These are phyloP conservation scores for Echinosophora koreensis DNA, from an alignment of 306 rosid genomes.

Conservation along the genomic window DNA sequence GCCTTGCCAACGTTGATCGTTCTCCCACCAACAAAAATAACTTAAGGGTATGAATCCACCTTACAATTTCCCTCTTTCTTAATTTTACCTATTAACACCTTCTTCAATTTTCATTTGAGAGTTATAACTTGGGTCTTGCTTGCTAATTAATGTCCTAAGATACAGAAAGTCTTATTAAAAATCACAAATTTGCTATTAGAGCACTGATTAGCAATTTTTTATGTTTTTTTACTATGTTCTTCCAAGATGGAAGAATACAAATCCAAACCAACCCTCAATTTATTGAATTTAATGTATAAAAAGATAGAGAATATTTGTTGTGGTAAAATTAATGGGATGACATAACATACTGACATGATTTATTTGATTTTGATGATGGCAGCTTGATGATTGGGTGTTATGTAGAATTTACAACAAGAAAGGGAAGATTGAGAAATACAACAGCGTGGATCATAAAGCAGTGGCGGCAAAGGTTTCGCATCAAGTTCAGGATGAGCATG, in stretches of 20 bases:
- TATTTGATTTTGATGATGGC: constrained; percentile 39
- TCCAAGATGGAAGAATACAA: too few species aligned
- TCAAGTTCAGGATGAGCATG: constrained; percentile 39
- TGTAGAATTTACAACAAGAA: constrained; percentile 97
- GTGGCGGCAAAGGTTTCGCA: constrained; percentile 37
- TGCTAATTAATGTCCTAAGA: too few species aligned
- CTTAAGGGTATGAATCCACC: constrained; percentile 60
- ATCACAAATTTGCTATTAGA: too few species aligned
- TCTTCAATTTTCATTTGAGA: too few species aligned
- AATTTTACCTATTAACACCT: too few species aligned
- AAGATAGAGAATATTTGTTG: not conserved
- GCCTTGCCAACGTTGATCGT: constrained; percentile 92
- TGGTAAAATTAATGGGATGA: not conserved
- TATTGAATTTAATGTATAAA: not conserved
- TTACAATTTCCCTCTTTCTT: too few species aligned
- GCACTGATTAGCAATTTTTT: too few species aligned
- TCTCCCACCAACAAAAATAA: constrained; percentile 76
- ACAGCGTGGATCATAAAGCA: constrained; percentile 36
- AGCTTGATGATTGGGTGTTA: constrained; percentile 97
- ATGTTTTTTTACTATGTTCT: too few species aligned
- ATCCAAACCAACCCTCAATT: not conserved
- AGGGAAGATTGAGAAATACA: constrained; percentile 70
- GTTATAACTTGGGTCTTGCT: too few species aligned
- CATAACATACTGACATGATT: not conserved
- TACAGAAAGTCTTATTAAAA: too few species aligned